Evolutionary conservation across 2,329 filamentous ascomycete genomes (phyloP).

Genomic region (Didymella keratinophila): DNA sequence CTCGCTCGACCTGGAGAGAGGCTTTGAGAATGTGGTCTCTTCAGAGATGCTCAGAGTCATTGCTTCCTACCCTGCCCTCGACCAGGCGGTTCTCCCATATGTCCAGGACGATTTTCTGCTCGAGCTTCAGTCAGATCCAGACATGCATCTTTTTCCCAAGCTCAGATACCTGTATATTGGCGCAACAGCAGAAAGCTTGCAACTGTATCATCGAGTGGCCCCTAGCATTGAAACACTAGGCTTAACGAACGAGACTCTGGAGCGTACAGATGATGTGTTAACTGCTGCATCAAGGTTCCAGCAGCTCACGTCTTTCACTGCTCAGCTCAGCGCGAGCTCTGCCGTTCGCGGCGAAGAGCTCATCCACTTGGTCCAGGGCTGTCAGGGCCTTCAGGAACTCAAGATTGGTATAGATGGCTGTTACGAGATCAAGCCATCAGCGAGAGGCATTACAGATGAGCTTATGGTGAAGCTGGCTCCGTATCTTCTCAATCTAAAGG

Average conservation of each 20-base stretch:
- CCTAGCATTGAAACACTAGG: neutral
- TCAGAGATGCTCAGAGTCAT: neutral
- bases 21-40: neutral
- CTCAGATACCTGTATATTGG: conserved; percentile 3
- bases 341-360: neutral
- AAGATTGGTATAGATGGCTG: conserved; percentile 5
- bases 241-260: neutral
- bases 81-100: neutral
- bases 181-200: neutral
- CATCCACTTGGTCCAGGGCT: neutral
- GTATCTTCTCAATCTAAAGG: neutral
- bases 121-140: neutral
- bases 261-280: neutral
- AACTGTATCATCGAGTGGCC: neutral
- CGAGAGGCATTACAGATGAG: neutral
- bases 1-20: neutral
- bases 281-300: neutral
- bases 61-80: neutral
- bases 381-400: neutral
- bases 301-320: neutral
- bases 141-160: neutral
- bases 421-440: neutral
- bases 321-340: neutral
- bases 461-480: neutral
- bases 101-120: neutral